Conservation (phyloP, 2,329 filamentous ascomycete genomes). For the Orbilia blumenaviensis region DNA sequence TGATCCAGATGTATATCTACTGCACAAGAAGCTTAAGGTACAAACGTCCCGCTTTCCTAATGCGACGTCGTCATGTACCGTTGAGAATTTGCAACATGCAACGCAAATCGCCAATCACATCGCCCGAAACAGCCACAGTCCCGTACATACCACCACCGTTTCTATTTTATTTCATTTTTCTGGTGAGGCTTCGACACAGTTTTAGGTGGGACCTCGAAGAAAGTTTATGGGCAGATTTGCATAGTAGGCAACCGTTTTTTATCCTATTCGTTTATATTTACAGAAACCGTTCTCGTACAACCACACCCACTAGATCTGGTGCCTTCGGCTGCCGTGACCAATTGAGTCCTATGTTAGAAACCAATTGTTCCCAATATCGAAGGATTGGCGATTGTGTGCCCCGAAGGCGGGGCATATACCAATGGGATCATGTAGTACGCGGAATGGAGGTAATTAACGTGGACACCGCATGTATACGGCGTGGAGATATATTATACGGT, state of each 20-base stretch:
- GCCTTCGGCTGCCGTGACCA: not conserved
- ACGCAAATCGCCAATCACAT: constrained; percentile 30
- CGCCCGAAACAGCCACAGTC: constrained; percentile 28
- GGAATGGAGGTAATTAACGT: constrained; percentile 6
- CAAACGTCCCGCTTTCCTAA: constrained; percentile 21
- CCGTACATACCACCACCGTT: not conserved
- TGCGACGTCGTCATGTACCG: constrained; percentile 9
- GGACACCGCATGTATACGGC: constrained; percentile 12
- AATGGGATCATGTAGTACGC: constrained; percentile 4
- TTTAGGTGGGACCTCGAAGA: not conserved
- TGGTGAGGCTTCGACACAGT: not conserved
- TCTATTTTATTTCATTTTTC: not conserved
- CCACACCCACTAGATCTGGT: constrained; percentile 19
- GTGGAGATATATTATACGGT: not conserved
- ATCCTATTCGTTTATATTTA: not conserved
- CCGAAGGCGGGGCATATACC: constrained; percentile 10
- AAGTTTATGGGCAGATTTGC: not conserved
- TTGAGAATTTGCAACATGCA: constrained; percentile 44
- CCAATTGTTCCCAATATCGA: not conserved
- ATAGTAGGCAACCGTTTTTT: not conserved
- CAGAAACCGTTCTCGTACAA: constrained; percentile 9
- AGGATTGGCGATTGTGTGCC: constrained; percentile 5
- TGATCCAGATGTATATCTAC: constrained; percentile 31
- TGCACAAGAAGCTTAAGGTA: constrained; percentile 17
- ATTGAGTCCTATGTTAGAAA: not conserved